phyloP scores from a whole-genome alignment of 305 asterid genomes.

The Plantago rigida region DNA sequence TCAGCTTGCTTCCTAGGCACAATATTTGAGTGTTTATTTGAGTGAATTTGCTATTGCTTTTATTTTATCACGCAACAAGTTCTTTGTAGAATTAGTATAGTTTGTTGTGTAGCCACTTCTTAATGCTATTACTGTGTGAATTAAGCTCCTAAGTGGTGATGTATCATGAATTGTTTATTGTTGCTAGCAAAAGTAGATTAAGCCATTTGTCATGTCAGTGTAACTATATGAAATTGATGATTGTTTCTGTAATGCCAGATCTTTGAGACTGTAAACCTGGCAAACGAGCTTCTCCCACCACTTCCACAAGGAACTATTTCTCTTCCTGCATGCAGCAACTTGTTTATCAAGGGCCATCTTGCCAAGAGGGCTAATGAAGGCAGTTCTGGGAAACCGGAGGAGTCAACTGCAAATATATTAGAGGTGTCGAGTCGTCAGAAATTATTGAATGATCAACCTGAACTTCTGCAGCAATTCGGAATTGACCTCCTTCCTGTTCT shows the following conservation, averaged over 20 bases:
- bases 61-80: too few species aligned
- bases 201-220: too few species aligned
- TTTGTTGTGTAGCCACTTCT: too few species aligned
- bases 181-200: too few species aligned
- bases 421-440: slow-evolving; percentile 77
- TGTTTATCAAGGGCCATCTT: slow-evolving; percentile 51
- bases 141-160: too few species aligned
- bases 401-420: slow-evolving; percentile 41
- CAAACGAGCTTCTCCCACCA: slow-evolving; percentile 96
- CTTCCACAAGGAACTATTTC: slow-evolving; percentile 89
- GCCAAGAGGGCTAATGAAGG: slow-evolving; percentile 51
- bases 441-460: slow-evolving; percentile 82
- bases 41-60: too few species aligned
- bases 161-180: too few species aligned
- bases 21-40: too few species aligned
- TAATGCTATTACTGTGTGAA: too few species aligned
- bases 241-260: slow-evolving; percentile 34
- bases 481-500: slow-evolving; percentile 88
- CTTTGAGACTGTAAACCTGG: slow-evolving; percentile 94
- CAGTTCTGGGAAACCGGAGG: slow-evolving; percentile 67
- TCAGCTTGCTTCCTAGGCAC: too few species aligned
- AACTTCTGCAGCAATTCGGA: slow-evolving; percentile 90
- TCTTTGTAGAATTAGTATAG: too few species aligned
- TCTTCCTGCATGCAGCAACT: slow-evolving; percentile 61
- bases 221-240: too few species aligned